Percentiles rank a stretch among this genome's conserved stretches.
These are phyloP conservation scores for Arthroderma uncinatum DNA, from an alignment of 2,329 filamentous ascomycete genomes.

Conservation along the genomic window DNA sequence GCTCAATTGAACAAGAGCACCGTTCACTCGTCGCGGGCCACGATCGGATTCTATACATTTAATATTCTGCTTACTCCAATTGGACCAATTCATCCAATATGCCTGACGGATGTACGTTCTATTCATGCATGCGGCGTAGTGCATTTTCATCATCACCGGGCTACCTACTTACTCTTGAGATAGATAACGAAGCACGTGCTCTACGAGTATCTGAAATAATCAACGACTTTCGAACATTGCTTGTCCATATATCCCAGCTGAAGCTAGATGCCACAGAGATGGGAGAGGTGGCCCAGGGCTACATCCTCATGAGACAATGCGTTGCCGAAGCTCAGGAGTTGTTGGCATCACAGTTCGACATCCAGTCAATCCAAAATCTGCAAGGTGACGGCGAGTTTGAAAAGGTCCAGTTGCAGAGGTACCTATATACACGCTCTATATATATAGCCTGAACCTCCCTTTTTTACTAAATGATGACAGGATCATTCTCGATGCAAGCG, in stretches of 20 bases:
- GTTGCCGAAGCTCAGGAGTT: constrained; percentile 44
- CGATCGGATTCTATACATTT: constrained; percentile 2
- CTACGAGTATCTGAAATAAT: constrained; percentile 53
- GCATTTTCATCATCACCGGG: neutral
- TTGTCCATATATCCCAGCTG: constrained; percentile 47
- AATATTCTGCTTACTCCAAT: constrained; percentile 6
- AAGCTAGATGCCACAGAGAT: constrained; percentile 42
- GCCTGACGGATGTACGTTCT: constrained; percentile 46
- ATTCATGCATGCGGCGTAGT: neutral
- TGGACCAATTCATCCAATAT: constrained; percentile 25
- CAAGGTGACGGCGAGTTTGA: constrained; percentile 42
- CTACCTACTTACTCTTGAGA: neutral
- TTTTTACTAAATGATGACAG: constrained; percentile 26
- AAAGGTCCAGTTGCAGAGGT: constrained; percentile 48
- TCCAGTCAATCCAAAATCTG: constrained; percentile 31
- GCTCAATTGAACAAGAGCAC: neutral
- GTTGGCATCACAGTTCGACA: constrained; percentile 43
- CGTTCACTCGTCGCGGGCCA: constrained; percentile 4
- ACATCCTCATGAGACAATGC: constrained; percentile 47
- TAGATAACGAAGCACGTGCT: constrained; percentile 54
- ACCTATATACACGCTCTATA: constrained; percentile 12
- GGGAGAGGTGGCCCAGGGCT: constrained; percentile 50
- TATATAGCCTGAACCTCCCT: constrained; percentile 10
- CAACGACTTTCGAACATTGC: constrained; percentile 51
- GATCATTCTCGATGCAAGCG: constrained; percentile 49